These are phyloP conservation scores for Metarhizium anisopliae DNA, from an alignment of 2,329 filamentous ascomycete species.

Conservation along the genomic window DNA sequence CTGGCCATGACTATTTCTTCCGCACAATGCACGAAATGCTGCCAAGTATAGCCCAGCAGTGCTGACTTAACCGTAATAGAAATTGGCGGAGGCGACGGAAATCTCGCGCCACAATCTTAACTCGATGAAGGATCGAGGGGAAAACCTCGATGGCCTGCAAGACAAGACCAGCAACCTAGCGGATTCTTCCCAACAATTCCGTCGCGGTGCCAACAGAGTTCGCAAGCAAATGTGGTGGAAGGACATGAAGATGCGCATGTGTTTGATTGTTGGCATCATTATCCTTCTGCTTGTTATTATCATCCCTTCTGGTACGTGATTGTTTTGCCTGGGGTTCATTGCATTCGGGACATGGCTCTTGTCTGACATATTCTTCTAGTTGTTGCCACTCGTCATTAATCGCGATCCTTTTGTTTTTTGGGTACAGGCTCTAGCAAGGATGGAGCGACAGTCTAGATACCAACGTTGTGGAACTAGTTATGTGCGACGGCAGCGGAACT, in stretches of 20 bases:
- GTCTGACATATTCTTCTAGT: slow-evolving; percentile 14
- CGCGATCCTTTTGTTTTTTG: not conserved
- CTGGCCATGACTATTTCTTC: too few species aligned
- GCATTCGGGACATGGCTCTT: slow-evolving; percentile 25
- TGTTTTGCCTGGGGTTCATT: not conserved
- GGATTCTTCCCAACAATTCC: slow-evolving; percentile 88
- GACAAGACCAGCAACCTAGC: slow-evolving; percentile 94
- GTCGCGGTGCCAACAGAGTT: slow-evolving; percentile 90
- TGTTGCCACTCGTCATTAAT: not conserved
- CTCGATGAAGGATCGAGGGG: slow-evolving; percentile 50
- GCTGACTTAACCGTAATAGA: too few species aligned
- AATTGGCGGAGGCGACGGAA: too few species aligned
- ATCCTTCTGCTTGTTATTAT: slow-evolving; percentile 90
- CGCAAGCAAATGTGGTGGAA: slow-evolving; percentile 99
- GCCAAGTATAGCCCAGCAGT: too few species aligned
- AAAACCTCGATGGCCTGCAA: slow-evolving; percentile 77
- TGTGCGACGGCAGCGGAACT: not conserved
- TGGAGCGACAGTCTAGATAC: not conserved
- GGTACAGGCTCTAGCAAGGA: not conserved
- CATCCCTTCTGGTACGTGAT: slow-evolving; percentile 67
- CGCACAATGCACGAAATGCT: too few species aligned
- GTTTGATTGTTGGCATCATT: slow-evolving; percentile 83
- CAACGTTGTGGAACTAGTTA: not conserved
- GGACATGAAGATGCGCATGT: slow-evolving; percentile 99
- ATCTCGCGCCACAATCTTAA: too few species aligned